Conservation (phyloP, 345 rosid species). For the Garcia nutans region DNA sequence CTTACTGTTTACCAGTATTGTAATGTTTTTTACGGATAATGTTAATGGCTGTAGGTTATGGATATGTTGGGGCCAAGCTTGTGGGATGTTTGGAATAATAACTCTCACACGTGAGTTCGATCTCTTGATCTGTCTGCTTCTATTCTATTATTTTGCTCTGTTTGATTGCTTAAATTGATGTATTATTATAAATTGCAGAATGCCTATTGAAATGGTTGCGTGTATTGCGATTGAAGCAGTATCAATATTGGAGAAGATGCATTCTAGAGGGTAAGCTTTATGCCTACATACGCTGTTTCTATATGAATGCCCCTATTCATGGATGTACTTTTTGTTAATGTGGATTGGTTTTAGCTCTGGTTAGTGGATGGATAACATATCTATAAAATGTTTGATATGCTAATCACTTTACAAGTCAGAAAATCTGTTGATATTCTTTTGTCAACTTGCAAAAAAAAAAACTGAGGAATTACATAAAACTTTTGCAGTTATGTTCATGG, state of each 20-base stretch:
- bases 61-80: conserved; percentile 98
- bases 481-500: conserved; percentile 47
- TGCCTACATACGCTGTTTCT: neutral
- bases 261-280: conserved; percentile 64
- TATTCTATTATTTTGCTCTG: neutral
- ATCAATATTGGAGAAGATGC: conserved; percentile 89
- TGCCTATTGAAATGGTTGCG: conserved; percentile 83
- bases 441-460: neutral
- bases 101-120: conserved; percentile 81
- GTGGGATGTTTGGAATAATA: conserved; percentile 95
- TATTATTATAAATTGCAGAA: conserved; percentile 44
- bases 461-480: neutral
- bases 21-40: neutral
- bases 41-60: conserved; percentile 62
- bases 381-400: conserved; percentile 6
- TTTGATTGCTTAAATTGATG: conserved; percentile 7
- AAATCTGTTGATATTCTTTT: conserved; percentile 3
- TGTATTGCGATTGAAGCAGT: conserved; percentile 95
- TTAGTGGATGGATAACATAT: neutral
- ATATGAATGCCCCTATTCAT: neutral
- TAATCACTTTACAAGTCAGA: neutral
- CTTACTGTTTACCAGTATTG: neutral
- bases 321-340: neutral
- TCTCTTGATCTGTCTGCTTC: neutral
- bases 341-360: conserved; percentile 1